Percentiles rank a stretch among this genome's conserved stretches.
phyloP scores from a whole-genome alignment of 768 basidiomycete species.

The Lentinula detonsa region DNA sequence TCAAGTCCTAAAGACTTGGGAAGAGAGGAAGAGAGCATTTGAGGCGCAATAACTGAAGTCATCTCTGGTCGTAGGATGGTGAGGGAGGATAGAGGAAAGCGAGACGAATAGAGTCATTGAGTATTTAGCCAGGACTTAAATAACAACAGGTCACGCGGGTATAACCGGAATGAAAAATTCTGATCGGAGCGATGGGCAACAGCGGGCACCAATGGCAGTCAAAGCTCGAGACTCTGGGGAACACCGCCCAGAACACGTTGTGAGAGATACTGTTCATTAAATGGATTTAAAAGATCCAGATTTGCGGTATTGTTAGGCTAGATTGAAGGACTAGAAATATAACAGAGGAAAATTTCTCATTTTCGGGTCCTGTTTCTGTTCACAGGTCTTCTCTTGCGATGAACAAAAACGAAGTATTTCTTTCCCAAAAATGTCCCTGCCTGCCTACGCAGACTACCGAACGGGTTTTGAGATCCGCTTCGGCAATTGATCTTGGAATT shows the following conservation, averaged over 20 bases:
- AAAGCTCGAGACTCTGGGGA: not conserved
- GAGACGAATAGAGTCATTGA: not conserved
- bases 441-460: not conserved
- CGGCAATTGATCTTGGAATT: not conserved
- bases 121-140: not conserved
- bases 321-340: not conserved
- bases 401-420: not conserved
- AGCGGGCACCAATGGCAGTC: not conserved
- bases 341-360: not conserved
- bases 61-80: not conserved
- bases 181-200: not conserved
- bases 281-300: not conserved
- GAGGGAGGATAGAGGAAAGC: not conserved
- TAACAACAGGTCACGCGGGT: slow-evolving; percentile 6
- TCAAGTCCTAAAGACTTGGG: slow-evolving; percentile 6
- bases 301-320: not conserved
- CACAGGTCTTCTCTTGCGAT: not conserved
- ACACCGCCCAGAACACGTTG: not conserved
- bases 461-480: not conserved
- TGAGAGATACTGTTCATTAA: not conserved
- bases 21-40: slow-evolving; percentile 1
- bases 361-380: not conserved
- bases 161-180: slow-evolving; percentile 8
- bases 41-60: not conserved
- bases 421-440: not conserved